Percentiles rank a stretch among this genome's conserved stretches.
Conservation (phyloP, 352 stramenopile species). For the Globisporangium echinulatum region DNA sequence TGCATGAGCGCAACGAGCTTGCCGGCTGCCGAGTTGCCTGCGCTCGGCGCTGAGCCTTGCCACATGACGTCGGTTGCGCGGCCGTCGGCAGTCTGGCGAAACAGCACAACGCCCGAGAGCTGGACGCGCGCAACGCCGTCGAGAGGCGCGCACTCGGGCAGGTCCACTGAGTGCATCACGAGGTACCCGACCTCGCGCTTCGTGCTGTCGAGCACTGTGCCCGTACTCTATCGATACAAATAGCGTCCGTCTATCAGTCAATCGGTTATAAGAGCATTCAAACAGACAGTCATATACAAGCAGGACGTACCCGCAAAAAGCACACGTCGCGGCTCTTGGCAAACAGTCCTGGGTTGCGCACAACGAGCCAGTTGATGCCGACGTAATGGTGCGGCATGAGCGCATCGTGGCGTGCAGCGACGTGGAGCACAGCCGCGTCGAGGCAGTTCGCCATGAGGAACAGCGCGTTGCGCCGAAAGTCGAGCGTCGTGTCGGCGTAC, state of each 20-base stretch:
- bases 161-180: constrained; percentile 51
- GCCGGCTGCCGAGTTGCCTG: constrained; percentile 27
- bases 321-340: constrained; percentile 55
- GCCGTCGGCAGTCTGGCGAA: constrained; percentile 38
- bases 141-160: constrained; percentile 44
- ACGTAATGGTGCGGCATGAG: constrained; percentile 47
- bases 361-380: constrained; percentile 61
- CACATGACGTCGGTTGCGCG: constrained; percentile 42
- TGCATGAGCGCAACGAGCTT: constrained; percentile 44
- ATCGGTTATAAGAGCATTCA: too few relatives aligned
- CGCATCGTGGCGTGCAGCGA: constrained; percentile 29
- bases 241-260: not conserved
- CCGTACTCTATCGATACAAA: constrained; percentile 24
- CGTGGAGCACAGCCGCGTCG: constrained; percentile 54
- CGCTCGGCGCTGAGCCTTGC: constrained; percentile 41
- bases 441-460: constrained; percentile 55
- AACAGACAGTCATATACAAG: not conserved
- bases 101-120: constrained; percentile 51
- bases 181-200: constrained; percentile 47
- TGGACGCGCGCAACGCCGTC: constrained; percentile 49
- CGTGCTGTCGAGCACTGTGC: constrained; percentile 33
- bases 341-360: constrained; percentile 37
- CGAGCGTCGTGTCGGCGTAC: constrained; percentile 54
- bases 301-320: constrained; percentile 33
- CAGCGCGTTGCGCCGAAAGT: constrained; percentile 46